phyloP scores from a whole-genome alignment of 2,329 filamentous ascomycete genomes.

The Fusarium abutilonis region DNA sequence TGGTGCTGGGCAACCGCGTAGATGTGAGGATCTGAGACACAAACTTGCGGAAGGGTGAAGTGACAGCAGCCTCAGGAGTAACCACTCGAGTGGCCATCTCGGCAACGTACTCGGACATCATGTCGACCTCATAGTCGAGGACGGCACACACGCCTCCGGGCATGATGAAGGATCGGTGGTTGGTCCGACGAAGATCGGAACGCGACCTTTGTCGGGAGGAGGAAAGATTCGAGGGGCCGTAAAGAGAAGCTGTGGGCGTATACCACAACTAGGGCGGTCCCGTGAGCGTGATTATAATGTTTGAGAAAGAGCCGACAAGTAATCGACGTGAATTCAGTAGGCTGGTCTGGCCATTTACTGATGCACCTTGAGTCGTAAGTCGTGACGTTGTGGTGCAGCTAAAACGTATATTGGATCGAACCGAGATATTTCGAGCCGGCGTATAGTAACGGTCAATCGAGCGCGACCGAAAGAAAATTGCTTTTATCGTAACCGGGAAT shows the following conservation, averaged over 20 bases:
- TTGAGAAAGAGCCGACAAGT: slow-evolving; percentile 13
- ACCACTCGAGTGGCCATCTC: slow-evolving; percentile 79
- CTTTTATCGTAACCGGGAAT: slow-evolving; percentile 29
- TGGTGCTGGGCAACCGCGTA: slow-evolving; percentile 88
- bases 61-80: slow-evolving; percentile 63
- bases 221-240: slow-evolving; percentile 35
- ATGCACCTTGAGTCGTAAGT: slow-evolving; percentile 24
- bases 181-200: slow-evolving; percentile 54
- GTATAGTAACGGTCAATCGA: slow-evolving; percentile 12
- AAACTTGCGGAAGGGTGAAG: slow-evolving; percentile 86
- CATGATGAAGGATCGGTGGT: slow-evolving; percentile 59
- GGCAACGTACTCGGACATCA: slow-evolving; percentile 94
- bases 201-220: slow-evolving; percentile 52
- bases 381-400: slow-evolving; percentile 33
- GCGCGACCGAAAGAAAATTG: slow-evolving; percentile 13
- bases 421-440: slow-evolving; percentile 12
- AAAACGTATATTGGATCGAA: slow-evolving; percentile 23
- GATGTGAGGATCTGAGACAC: slow-evolving; percentile 90
- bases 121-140: slow-evolving; percentile 95
- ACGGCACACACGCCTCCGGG: slow-evolving; percentile 89
- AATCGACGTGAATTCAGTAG: slow-evolving; percentile 41
- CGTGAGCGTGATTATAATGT: slow-evolving; percentile 12
- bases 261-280: slow-evolving; percentile 34
- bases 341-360: slow-evolving; percentile 50
- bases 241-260: slow-evolving; percentile 19